Evolutionary conservation across 2,329 filamentous ascomycete species (phyloP), one percentile per base, ranked within the genome.

Genomic region (Ambrosiella cleistominuta): DNA sequence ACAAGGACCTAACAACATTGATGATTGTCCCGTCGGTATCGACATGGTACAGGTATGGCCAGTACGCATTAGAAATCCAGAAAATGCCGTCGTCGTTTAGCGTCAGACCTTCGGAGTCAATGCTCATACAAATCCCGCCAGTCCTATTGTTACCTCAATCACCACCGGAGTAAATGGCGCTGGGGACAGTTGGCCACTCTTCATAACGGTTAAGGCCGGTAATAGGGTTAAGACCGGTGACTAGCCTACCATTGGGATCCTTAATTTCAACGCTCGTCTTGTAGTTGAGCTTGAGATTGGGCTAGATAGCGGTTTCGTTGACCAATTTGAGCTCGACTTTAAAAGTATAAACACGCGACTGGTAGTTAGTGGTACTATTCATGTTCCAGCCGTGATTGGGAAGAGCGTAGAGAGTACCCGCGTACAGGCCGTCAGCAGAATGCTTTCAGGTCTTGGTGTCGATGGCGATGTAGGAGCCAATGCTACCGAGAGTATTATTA

Each of bases 311-410:
- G 0, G 78, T 80, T 2, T 72, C 72, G 1, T 69, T 67, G 1
- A 74, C 68, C 0, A 78, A 79, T 2, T 74, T 78, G 64, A 87
- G 76, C 1, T 72, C 74, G 53, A 88, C 70, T 54, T 71, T 66
- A 66, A 86, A 82, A 65, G 85, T 83, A 68, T 88, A 84, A 36
- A 88, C 74, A 39, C 84, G 76, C 2, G 77, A 75, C 62, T 85
- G 79, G 66, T 76, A 85, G 66, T 86, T 86, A 15, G 83, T 63
- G 7, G 83, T 86, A 50, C 82, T 83, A 63, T 86, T 71, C 0
- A 83, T 86, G 65, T 88, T 87, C 82, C 84, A 88, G 42, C 84
- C 84, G 61, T 83, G 74, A 65, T 86, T 82, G 1, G 84, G 83
- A 13, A 86, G 68, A 11, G 74, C 72, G n/a, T 47, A 56, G 4